Evolutionary conservation across 2,329 filamentous ascomycete genomes (phyloP).

Genomic region (Pyrenophora graminea): DNA sequence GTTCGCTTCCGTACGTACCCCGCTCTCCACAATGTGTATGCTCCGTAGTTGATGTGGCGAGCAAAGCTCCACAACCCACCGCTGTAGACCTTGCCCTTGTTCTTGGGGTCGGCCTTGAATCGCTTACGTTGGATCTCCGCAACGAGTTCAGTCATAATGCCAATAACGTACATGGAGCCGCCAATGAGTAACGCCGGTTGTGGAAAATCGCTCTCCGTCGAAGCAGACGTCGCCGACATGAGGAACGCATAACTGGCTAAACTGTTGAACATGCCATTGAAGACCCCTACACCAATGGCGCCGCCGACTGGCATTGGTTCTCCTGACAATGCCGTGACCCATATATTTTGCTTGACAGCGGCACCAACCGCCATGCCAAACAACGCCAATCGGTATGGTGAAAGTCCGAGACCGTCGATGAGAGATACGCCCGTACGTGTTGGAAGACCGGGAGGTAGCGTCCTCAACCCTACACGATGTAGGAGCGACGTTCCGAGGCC

Average conservation of each 20-base stretch:
- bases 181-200: constrained; percentile 54
- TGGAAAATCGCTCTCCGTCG: constrained; percentile 46
- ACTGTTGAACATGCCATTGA: constrained; percentile 62
- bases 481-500: constrained; percentile 51
- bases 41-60: constrained; percentile 61
- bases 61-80: constrained; percentile 56
- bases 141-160: constrained; percentile 59
- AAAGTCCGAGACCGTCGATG: constrained; percentile 54
- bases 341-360: constrained; percentile 62
- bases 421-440: constrained; percentile 45
- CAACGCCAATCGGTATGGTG: constrained; percentile 57
- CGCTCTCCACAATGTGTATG: constrained; percentile 57
- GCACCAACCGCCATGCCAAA: constrained; percentile 59
- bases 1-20: constrained; percentile 35
- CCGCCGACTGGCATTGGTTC: constrained; percentile 55
- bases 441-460: constrained; percentile 49
- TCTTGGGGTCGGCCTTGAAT: constrained; percentile 57
- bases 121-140: constrained; percentile 61
- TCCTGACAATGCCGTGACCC: constrained; percentile 53
- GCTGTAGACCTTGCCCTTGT: constrained; percentile 58
- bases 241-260: constrained; percentile 61
- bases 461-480: constrained; percentile 50
- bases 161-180: constrained; percentile 54
- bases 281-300: constrained; percentile 53
- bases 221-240: constrained; percentile 54